phyloP scores from a whole-genome alignment of 177 flowering plant genomes.

The Vitis hybrid region DNA sequence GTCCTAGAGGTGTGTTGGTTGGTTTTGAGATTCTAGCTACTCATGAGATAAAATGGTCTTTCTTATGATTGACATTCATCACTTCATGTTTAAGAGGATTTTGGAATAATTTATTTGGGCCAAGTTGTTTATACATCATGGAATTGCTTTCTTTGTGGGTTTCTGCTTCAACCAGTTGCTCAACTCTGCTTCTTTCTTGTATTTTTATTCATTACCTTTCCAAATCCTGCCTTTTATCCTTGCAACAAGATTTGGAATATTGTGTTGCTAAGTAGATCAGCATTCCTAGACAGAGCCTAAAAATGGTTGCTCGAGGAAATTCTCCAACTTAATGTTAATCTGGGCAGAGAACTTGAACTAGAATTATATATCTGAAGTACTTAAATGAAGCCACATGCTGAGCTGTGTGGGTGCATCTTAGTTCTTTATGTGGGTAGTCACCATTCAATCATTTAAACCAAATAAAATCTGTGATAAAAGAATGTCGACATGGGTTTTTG shows the following conservation, averaged over 20 bases:
- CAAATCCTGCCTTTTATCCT: neutral
- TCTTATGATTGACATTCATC: too few species aligned
- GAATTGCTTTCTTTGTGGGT: neutral
- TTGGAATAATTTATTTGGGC: neutral
- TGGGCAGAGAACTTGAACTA: neutral
- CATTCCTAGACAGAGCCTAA: too few species aligned
- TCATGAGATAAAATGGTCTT: too few species aligned
- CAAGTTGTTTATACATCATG: neutral
- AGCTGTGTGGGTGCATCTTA: neutral
- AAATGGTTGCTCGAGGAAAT: too few species aligned
- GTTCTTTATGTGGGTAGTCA: neutral
- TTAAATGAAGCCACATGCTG: neutral
- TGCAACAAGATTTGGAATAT: neutral
- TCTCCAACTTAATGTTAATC: neutral
- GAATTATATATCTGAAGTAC: neutral
- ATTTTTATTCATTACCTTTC: neutral
- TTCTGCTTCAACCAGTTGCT: neutral
- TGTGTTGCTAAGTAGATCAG: too few species aligned
- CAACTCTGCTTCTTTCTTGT: neutral
- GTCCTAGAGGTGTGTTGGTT: too few species aligned
- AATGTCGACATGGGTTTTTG: neutral
- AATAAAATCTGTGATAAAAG: neutral
- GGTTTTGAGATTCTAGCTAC: too few species aligned
- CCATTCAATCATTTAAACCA: neutral
- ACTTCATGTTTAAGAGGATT: too few species aligned